These are phyloP conservation scores for Puccinellia tenuiflora DNA, from an alignment of 176 grass and related monocot genomes.

Conservation along the genomic window DNA sequence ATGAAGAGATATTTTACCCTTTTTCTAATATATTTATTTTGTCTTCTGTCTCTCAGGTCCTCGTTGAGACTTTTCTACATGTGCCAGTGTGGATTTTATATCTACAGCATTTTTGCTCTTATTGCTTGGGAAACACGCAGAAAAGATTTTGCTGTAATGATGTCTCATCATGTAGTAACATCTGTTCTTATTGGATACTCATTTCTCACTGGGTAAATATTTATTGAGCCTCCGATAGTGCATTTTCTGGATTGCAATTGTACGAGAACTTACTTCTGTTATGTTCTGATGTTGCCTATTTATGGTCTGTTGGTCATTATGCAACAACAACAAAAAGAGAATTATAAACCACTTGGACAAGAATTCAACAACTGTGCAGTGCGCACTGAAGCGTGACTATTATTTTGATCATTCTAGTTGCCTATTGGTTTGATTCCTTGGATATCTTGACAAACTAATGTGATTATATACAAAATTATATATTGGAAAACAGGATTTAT, in stretches of 20 bases:
- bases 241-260: conserved; percentile 21
- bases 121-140: conserved; percentile 98
- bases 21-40: conserved; percentile 27
- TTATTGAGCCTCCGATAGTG: conserved; percentile 4
- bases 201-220: conserved; percentile 74
- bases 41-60: conserved; percentile 29
- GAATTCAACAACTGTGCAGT: not conserved
- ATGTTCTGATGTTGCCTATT: conserved; percentile 12
- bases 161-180: conserved; percentile 98
- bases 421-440: conserved; percentile 14
- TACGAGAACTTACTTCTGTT: not conserved
- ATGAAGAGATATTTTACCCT: not conserved
- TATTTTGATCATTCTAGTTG: conserved; percentile 10
- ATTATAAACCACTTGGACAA: not conserved
- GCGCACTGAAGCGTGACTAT: not conserved
- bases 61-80: conserved; percentile 94
- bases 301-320: not conserved
- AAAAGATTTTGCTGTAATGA: conserved; percentile 98
- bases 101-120: conserved; percentile 94
- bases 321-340: too few species aligned
- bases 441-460: not conserved
- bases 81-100: conserved; percentile 97
- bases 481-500: not conserved
- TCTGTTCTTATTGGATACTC: conserved; percentile 85
- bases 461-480: not conserved